These are phyloP conservation scores for Talaromyces wortmannii DNA, from an alignment of 495 filamentous ascomycete species.

Conservation along the genomic window DNA sequence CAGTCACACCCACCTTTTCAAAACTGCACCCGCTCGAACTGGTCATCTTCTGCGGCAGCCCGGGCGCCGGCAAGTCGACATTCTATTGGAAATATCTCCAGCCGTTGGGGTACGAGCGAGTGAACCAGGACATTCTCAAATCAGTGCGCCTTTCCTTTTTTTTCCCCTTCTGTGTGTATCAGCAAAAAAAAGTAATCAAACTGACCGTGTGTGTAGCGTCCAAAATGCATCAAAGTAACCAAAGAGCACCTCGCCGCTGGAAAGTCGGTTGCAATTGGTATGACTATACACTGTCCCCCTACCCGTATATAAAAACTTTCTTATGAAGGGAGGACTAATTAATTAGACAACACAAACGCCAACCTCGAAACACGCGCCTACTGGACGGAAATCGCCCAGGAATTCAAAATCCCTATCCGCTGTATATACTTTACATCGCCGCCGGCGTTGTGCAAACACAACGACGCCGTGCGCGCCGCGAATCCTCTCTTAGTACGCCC, in stretches of 20 bases:
- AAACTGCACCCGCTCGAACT: constrained; percentile 65
- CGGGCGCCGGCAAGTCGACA: constrained; percentile 83
- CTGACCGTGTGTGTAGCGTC: constrained; percentile 38
- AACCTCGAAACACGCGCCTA: constrained; percentile 63
- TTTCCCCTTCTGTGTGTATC: constrained; percentile 1
- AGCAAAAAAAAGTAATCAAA: too few relatives aligned
- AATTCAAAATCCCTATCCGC: constrained; percentile 67
- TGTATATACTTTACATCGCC: constrained; percentile 79
- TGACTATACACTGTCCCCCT: constrained; percentile 16
- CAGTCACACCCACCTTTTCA: constrained; percentile 37
- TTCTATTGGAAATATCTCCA: constrained; percentile 78
- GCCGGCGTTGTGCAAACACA: constrained; percentile 74
- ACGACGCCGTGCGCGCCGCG: constrained; percentile 75
- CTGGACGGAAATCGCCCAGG: constrained; percentile 69
- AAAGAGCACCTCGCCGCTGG: constrained; percentile 54
- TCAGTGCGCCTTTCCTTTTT: constrained; percentile 41
- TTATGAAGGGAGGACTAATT: neutral
- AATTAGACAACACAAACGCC: constrained; percentile 86
- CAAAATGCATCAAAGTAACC: constrained; percentile 80
- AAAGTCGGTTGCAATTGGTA: constrained; percentile 69
- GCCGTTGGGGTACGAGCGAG: constrained; percentile 72
- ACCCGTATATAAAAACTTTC: too few relatives aligned
- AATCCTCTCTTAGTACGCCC: constrained; percentile 38
- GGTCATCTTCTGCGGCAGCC: constrained; percentile 80
- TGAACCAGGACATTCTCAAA: constrained; percentile 91